These are phyloP conservation scores for Cladophialophora carrionii DNA, from an alignment of 2,329 filamentous ascomycete genomes.

Conservation along the genomic window DNA sequence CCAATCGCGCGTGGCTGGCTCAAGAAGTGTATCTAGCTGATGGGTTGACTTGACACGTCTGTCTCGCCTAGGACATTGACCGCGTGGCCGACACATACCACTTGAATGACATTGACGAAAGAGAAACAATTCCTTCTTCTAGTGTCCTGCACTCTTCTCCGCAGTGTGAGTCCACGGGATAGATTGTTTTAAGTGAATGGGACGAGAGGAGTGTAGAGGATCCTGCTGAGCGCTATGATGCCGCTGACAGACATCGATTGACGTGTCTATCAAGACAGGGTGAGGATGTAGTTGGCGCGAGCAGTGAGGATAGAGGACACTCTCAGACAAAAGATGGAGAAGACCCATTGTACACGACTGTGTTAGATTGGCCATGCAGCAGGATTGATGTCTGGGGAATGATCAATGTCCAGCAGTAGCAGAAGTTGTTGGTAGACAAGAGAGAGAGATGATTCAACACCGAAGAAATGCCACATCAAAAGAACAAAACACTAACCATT, in stretches of 20 bases:
- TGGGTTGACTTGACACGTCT: neutral
- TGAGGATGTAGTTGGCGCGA: too few species aligned
- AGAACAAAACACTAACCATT: neutral
- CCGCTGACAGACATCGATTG: neutral
- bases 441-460: neutral
- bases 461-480: neutral
- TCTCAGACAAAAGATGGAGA: too few species aligned
- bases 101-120: neutral
- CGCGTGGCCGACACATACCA: neutral
- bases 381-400: neutral
- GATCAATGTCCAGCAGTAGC: neutral
- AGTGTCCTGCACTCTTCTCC: neutral
- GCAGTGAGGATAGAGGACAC: too few species aligned
- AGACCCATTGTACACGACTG: neutral
- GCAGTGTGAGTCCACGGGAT: neutral
- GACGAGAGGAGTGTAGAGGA: neutral
- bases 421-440: neutral
- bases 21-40: neutral
- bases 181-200: neutral
- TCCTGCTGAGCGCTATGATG: neutral
- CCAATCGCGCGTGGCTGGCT: neutral
- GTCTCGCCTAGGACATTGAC: neutral
- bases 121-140: neutral
- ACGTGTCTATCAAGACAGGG: too few species aligned
- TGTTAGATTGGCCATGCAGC: neutral